phyloP scores from a whole-genome alignment of 805 yeast genomes.

The Candida chilensis region DNA sequence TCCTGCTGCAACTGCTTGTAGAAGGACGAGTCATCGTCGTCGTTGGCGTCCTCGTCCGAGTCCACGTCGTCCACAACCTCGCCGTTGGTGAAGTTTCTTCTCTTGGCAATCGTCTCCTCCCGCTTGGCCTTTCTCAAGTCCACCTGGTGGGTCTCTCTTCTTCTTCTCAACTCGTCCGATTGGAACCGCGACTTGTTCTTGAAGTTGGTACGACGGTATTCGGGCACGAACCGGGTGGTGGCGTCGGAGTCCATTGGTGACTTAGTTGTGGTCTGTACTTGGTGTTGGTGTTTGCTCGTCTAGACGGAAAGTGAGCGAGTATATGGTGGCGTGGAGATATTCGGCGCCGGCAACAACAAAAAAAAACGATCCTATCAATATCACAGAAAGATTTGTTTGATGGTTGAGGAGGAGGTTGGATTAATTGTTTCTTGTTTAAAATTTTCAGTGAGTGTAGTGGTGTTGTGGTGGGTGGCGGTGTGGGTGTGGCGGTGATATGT shows the following conservation, averaged over 20 bases:
- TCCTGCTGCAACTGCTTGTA: slow-evolving; percentile 48
- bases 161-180: slow-evolving; percentile 93
- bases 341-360: no score
- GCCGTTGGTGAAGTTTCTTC: slow-evolving; percentile 62
- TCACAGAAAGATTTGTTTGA: no score
- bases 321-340: no score
- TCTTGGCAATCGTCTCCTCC: slow-evolving; percentile 88
- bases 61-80: slow-evolving; percentile 35
- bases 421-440: no score
- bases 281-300: no score
- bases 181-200: slow-evolving; percentile 91
- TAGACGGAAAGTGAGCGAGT: no score
- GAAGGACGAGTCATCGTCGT: slow-evolving; percentile 33
- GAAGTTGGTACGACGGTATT: slow-evolving; percentile 93
- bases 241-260: slow-evolving; percentile 74
- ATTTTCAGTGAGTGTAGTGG: no score
- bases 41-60: slow-evolving; percentile 42
- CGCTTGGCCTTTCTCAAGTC: slow-evolving; percentile 94
- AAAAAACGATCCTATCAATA: no score
- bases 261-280: no score
- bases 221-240: slow-evolving; percentile 84
- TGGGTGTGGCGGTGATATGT: no score
- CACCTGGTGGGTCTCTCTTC: slow-evolving; percentile 95
- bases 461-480: no score
- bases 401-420: no score